Conservation (phyloP, 2,329 filamentous ascomycete species). For the Neonectria neomacrospora region DNA sequence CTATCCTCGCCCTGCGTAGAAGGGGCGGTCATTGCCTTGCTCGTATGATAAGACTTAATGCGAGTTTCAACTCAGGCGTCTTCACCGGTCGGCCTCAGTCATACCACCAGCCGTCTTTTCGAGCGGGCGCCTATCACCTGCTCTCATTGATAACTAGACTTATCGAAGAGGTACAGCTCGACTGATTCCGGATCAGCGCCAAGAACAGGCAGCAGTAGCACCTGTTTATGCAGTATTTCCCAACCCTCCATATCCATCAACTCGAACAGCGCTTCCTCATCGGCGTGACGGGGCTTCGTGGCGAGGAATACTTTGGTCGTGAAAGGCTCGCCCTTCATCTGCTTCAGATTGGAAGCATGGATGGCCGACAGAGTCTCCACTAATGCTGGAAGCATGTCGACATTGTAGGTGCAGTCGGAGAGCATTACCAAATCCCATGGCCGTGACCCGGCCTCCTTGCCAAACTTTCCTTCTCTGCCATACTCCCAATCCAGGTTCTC, state of each 20-base stretch:
- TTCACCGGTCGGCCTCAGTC: conserved; percentile 22
- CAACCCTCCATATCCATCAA: conserved; percentile 60
- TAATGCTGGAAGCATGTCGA: conserved; percentile 64
- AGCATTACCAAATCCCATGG: conserved; percentile 65
- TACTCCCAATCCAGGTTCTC: conserved; percentile 69
- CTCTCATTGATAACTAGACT: conserved; percentile 40
- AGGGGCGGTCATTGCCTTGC: conserved; percentile 6
- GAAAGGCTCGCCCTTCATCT: conserved; percentile 32
- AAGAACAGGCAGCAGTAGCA: conserved; percentile 59
- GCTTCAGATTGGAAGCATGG: conserved; percentile 51
- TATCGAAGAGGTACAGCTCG: conserved; percentile 64
- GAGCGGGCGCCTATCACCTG: conserved; percentile 24
- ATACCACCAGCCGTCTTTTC: conserved; percentile 12
- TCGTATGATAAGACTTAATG: conserved; percentile 24
- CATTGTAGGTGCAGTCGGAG: conserved; percentile 72
- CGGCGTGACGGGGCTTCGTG: conserved; percentile 66
- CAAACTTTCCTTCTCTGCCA: conserved; percentile 58
- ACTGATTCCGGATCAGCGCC: conserved; percentile 58
- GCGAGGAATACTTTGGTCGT: conserved; percentile 62
- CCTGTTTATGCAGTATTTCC: conserved; percentile 54
- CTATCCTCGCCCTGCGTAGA: conserved; percentile 19
- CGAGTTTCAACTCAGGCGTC: conserved; percentile 4
- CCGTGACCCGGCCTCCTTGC: conserved; percentile 50
- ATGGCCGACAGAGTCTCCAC: conserved; percentile 64
- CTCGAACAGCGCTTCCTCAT: conserved; percentile 61